These are phyloP conservation scores for Lobosporangium transversale DNA, from an alignment of 192 early-diverging fungal species.

Conservation along the genomic window DNA sequence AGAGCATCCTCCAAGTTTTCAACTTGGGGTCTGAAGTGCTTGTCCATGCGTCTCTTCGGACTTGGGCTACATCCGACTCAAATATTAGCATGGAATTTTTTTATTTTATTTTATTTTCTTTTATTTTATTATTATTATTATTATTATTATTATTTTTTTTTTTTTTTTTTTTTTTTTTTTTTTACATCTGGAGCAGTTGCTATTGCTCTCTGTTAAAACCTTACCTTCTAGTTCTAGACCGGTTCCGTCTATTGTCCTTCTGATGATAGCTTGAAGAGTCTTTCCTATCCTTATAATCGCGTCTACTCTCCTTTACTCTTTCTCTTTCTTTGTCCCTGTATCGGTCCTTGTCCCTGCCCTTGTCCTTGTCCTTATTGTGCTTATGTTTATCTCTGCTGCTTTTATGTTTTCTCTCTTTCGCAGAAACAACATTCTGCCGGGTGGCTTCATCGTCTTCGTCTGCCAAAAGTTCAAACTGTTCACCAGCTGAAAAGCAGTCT, in stretches of 20 bases:
- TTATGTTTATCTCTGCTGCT: conserved; percentile 62
- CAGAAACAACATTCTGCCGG: no score
- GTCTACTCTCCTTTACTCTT: conserved; percentile 5
- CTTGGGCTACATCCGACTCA: conserved; percentile 6
- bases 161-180: no score
- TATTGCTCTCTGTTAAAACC: no score
- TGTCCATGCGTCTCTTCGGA: conserved; percentile 32
- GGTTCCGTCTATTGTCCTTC: conserved; percentile 28
- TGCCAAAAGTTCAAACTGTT: conserved; percentile 48
- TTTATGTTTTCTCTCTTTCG: neutral
- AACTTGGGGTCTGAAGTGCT: conserved; percentile 17
- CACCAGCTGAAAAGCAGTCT: conserved; percentile 37
- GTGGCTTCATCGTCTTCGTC: conserved; percentile 34
- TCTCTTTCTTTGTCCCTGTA: conserved; percentile 1
- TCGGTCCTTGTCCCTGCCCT: conserved; percentile 21
- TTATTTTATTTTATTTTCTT: no score
- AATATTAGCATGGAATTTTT: no score
- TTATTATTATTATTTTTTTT: no score
- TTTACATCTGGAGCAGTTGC: no score
- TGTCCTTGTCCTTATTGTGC: conserved; percentile 51
- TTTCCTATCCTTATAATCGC: conserved; percentile 10
- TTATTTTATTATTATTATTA: no score
- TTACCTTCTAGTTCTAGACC: no score
- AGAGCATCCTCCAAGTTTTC: conserved; percentile 50
- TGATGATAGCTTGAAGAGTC: conserved; percentile 14